Conservation (phyloP, 1,284 basidiomycete genomes). For the Ceratobasidium sp. region DNA sequence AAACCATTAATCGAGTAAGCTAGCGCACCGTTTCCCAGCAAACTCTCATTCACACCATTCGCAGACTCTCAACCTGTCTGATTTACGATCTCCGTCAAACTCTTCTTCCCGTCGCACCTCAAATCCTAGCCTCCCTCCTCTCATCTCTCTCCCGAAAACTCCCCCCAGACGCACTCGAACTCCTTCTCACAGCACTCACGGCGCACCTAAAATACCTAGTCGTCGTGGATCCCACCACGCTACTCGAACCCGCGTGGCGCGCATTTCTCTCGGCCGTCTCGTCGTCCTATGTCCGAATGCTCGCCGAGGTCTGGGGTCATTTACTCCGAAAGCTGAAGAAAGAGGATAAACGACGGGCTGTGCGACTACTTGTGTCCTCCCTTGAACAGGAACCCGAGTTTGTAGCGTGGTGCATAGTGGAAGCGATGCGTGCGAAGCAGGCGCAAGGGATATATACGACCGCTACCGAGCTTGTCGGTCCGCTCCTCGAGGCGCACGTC, state of each 20-base stretch:
- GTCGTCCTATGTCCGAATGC: slow-evolving; percentile 70
- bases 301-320: slow-evolving; percentile 82
- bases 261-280: slow-evolving; percentile 63
- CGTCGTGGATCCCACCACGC: slow-evolving; percentile 62
- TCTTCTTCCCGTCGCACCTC: slow-evolving; percentile 67
- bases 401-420: slow-evolving; percentile 73
- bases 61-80: slow-evolving; percentile 77
- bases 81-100: slow-evolving; percentile 79
- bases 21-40: slow-evolving; percentile 2
- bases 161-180: slow-evolving; percentile 65
- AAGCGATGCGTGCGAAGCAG: slow-evolving; percentile 55
- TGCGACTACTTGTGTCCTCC: slow-evolving; percentile 60
- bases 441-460: slow-evolving; percentile 67
- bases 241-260: slow-evolving; percentile 69
- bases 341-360: slow-evolving; percentile 63
- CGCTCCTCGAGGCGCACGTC: slow-evolving; percentile 66
- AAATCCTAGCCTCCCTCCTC: slow-evolving; percentile 67
- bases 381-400: slow-evolving; percentile 57
- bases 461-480: slow-evolving; percentile 51
- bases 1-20: slow-evolving; percentile 76
- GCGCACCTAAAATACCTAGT: slow-evolving; percentile 75
- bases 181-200: slow-evolving; percentile 72
- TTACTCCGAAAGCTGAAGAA: slow-evolving; percentile 71
- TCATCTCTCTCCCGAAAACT: slow-evolving; percentile 62
- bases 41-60: slow-evolving; percentile 47